Base-by-base conservation (phyloP, 495 filamentous ascomycete species). In the Neurospora sp. region DNA sequence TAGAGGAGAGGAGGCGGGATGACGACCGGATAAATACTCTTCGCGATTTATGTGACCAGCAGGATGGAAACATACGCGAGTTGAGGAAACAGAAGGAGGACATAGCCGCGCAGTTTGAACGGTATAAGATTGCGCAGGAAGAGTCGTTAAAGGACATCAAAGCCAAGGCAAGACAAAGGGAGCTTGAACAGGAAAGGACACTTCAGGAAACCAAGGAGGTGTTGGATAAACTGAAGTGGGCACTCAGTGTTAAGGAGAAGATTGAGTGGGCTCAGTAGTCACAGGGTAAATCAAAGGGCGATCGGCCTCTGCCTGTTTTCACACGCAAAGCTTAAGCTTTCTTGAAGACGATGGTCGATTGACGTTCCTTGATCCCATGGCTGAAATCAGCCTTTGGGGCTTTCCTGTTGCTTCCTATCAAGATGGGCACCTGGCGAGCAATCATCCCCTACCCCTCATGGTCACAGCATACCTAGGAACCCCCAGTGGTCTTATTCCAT, bases 181-280 rank as follows among this genome's bases (percentile, higher is more conserved):
- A 91, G 74, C 80, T 77, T 16, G 84, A 84, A 73, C 86, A 91
- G 73, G 85, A 90, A 66, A 80, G 79, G 38, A 86, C 84, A 39
- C 80, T 92, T n/a, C 79, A 85, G 41, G 89, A 91, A 75, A 79
- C 91, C 71, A 86, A 87, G 75, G 86, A 87, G 78, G 88, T 89
- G 14, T 83, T 93, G 74, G 87, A 86, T 10, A 86, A 92, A 78
- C 85, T 93, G 84, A 89, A 82, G 76, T 93, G 92, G 90, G 88
- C 87, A 42, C 83, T 93, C 23, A 90, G 85, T 49, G 84, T 93
- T 69, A 88, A 90, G 81, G 80, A 85, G 41, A 88, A 86, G 60
- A 84, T 90, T 62, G 82, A 85, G 49, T 85, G 83, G 71, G 84
- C 87, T 38, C 79, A 88, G 74, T 89, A 79, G 54, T 16, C 27